Conservation (phyloP, 108 stramenopile species). For the Aureococcus anophagefferens region DNA sequence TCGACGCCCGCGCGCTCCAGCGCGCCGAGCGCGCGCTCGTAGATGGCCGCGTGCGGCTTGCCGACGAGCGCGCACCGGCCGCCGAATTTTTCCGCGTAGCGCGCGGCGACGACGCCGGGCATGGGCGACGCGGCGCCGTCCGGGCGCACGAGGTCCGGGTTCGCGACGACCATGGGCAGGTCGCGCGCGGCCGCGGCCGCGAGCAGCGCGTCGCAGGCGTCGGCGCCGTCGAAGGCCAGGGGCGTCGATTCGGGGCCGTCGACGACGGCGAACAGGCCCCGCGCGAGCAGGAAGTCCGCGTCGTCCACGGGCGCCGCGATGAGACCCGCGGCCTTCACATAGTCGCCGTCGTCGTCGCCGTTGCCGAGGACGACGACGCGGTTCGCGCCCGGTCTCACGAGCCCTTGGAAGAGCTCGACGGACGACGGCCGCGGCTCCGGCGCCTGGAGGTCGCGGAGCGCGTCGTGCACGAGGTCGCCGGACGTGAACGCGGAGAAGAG, state of each 20-base stretch:
- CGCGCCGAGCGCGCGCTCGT: background rate
- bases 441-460: background rate
- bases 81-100: constrained; percentile 51
- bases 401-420: background rate
- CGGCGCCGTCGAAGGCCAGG: constrained; percentile 21
- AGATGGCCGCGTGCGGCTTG: constrained; percentile 29
- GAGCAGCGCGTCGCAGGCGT: constrained; percentile 41
- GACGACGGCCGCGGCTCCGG: background rate
- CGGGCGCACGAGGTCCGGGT: constrained; percentile 77
- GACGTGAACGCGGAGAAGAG: background rate
- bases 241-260: constrained; percentile 7
- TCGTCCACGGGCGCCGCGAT: constrained; percentile 58
- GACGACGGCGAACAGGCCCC: constrained; percentile 62
- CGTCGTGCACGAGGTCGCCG: constrained; percentile 17
- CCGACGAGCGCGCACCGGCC: constrained; percentile 20
- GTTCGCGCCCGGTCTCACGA: constrained; percentile 9
- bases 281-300: constrained; percentile 72
- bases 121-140: constrained; percentile 65
- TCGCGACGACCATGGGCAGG: constrained; percentile 78
- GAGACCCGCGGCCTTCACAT: constrained; percentile 65
- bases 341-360: constrained; percentile 74
- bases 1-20: background rate
- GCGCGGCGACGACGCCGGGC: constrained; percentile 75
- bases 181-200: constrained; percentile 46
- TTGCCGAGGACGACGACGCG: constrained; percentile 71